These are phyloP conservation scores for Kurtzmaniella quercitrusa DNA, from an alignment of 1,139 yeast genomes.

Conservation along the genomic window DNA sequence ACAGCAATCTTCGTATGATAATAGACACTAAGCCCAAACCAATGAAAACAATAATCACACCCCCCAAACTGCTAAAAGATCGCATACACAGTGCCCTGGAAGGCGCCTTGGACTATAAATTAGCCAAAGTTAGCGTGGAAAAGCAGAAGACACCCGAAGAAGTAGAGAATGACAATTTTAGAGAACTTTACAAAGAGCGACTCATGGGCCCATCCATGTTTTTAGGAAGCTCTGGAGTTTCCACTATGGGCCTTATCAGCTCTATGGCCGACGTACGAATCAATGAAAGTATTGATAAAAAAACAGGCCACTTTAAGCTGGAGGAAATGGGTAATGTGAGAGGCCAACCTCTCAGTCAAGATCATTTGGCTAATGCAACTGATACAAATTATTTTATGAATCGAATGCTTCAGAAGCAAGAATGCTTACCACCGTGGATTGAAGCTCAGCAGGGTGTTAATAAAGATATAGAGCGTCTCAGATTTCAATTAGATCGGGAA, in stretches of 20 bases:
- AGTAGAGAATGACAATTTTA: conserved; percentile 50
- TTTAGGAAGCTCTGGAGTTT: conserved; percentile 31
- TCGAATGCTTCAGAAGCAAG: conserved; percentile 66
- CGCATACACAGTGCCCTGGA: conserved; percentile 60
- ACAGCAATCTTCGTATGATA: conserved; percentile 59
- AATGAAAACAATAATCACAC: conserved; percentile 22
- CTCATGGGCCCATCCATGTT: conserved; percentile 58
- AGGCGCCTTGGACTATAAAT: conserved; percentile 57
- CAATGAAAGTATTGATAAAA: conserved; percentile 62
- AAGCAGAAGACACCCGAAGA: conserved; percentile 4
- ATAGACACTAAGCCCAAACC: conserved; percentile 55
- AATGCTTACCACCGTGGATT: conserved; percentile 84
- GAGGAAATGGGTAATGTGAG: conserved; percentile 46
- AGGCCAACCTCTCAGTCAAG: conserved; percentile 55
- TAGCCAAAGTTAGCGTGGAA: conserved; percentile 30
- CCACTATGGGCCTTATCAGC: conserved; percentile 45
- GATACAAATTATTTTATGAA: conserved; percentile 42
- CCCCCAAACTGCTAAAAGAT: conserved; percentile 18
- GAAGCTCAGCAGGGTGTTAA: conserved; percentile 68
- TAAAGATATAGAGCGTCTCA: conserved; percentile 40
- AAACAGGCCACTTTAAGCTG: conserved; percentile 54
- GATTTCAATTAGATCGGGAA: conserved; percentile 37
- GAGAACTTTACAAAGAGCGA: conserved; percentile 60
- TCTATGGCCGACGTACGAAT: conserved; percentile 72
- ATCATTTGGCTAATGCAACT: conserved; percentile 57